Evolutionary conservation across 768 basidiomycete genomes (phyloP).

Genomic region (Rhodosporidiobolus sp.): DNA sequence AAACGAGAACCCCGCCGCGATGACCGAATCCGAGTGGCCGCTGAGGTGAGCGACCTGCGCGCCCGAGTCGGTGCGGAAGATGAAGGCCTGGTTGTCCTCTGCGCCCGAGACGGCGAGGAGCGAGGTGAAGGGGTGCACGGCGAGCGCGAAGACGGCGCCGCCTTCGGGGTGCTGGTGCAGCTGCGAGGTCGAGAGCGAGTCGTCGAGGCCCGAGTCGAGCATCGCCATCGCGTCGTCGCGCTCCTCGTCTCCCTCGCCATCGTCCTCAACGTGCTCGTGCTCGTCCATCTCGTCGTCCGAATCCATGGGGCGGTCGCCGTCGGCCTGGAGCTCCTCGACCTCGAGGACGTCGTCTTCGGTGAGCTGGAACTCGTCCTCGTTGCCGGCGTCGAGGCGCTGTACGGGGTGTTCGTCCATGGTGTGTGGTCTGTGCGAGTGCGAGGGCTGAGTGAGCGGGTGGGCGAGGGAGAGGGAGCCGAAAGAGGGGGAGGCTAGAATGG

Average conservation of each 20-base stretch:
- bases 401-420: neutral
- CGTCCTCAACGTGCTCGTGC: constrained; percentile 43
- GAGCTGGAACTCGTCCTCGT: constrained; percentile 20
- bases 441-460: neutral
- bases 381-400: neutral
- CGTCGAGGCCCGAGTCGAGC: constrained; percentile 35
- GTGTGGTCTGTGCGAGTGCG: neutral
- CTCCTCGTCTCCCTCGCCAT: constrained; percentile 69
- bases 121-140: constrained; percentile 73
- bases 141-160: constrained; percentile 74
- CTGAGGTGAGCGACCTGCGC: constrained; percentile 77
- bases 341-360: constrained; percentile 59
- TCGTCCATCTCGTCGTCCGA: constrained; percentile 62
- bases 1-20: constrained; percentile 68
- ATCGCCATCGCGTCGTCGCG: constrained; percentile 50
- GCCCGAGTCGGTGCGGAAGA: constrained; percentile 83
- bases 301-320: constrained; percentile 48
- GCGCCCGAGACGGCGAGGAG: constrained; percentile 86
- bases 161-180: constrained; percentile 54
- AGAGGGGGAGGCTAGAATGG: too few relatives aligned
- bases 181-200: constrained; percentile 48
- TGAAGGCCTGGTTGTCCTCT: constrained; percentile 89
- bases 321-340: constrained; percentile 32
- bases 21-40: constrained; percentile 91
- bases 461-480: neutral